These are phyloP conservation scores for Pichia sp. DNA, from an alignment of 1,139 yeast species.

Conservation along the genomic window DNA sequence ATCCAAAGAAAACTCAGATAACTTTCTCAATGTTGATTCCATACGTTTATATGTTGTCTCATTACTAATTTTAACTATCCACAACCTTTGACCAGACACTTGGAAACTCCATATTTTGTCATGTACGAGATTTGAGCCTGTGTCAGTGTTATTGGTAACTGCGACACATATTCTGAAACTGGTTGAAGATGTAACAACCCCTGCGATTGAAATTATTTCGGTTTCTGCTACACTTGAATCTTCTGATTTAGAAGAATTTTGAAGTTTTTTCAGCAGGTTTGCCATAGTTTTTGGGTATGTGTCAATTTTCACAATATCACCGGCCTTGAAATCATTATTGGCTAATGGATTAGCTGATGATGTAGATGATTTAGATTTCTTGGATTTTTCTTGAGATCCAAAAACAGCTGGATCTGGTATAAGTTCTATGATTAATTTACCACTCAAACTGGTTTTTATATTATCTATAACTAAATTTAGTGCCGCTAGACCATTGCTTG, in stretches of 20 bases:
- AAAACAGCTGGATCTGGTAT: conserved; percentile 42
- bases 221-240: conserved; percentile 26
- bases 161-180: conserved; percentile 46
- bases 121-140: conserved; percentile 21
- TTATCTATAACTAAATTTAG: conserved; percentile 55
- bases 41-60: conserved; percentile 70
- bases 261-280: conserved; percentile 18
- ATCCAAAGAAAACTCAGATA: conserved; percentile 42
- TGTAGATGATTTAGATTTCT: not conserved
- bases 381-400: conserved; percentile 5
- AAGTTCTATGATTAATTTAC: conserved; percentile 63
- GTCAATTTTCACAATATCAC: conserved; percentile 65
- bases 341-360: not conserved
- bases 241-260: conserved; percentile 28
- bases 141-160: conserved; percentile 37
- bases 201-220: conserved; percentile 39
- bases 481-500: conserved; percentile 68
- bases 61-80: conserved; percentile 63
- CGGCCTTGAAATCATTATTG: conserved; percentile 48
- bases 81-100: conserved; percentile 21
- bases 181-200: conserved; percentile 51
- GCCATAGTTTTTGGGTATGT: conserved; percentile 18
- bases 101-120: conserved; percentile 36
- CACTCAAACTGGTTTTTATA: conserved; percentile 73
- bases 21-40: conserved; percentile 69